These are phyloP conservation scores for Leptographium lundbergii DNA, from an alignment of 2,329 filamentous ascomycete species.

Conservation along the genomic window DNA sequence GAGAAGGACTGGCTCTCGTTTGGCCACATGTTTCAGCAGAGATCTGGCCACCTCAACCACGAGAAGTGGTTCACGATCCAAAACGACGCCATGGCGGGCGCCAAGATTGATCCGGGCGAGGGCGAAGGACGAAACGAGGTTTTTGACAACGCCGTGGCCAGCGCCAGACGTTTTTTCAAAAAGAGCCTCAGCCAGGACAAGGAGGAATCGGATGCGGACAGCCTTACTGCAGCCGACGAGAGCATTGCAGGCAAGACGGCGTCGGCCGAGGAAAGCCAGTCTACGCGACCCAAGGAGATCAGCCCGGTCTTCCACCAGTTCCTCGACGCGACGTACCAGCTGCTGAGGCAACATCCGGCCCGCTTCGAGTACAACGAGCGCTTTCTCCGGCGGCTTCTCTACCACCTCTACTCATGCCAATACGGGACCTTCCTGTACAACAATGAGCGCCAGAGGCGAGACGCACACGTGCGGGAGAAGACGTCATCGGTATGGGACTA, in stretches of 20 bases:
- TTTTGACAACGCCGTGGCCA: slow-evolving; percentile 73
- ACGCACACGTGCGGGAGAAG: slow-evolving; percentile 53
- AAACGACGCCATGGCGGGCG: slow-evolving; percentile 61
- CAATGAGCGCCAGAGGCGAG: slow-evolving; percentile 75
- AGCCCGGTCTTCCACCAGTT: slow-evolving; percentile 98
- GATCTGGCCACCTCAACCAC: slow-evolving; percentile 75
- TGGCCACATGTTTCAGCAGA: slow-evolving; percentile 91
- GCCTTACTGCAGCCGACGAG: slow-evolving; percentile 32
- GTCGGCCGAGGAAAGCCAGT: slow-evolving; percentile 39
- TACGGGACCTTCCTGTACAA: slow-evolving; percentile 97
- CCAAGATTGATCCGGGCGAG: slow-evolving; percentile 48
- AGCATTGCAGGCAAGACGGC: slow-evolving; percentile 19
- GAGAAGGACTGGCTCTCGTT: slow-evolving; percentile 98
- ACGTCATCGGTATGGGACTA: slow-evolving; percentile 94
- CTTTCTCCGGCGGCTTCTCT: slow-evolving; percentile 77
- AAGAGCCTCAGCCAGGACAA: slow-evolving; percentile 53
- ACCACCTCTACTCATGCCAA: slow-evolving; percentile 91
- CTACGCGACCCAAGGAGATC: slow-evolving; percentile 77
- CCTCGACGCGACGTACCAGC: slow-evolving; percentile 83
- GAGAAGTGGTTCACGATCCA: slow-evolving; percentile 92
- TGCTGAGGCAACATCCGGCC: slow-evolving; percentile 71
- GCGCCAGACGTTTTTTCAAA: slow-evolving; percentile 82
- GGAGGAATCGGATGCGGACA: slow-evolving; percentile 47
- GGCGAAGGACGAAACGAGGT: slow-evolving; percentile 55
- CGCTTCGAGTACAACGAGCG: slow-evolving; percentile 96